These are phyloP conservation scores for Arthrobotrys conoides DNA, from an alignment of 2,329 filamentous ascomycete species.

Conservation along the genomic window DNA sequence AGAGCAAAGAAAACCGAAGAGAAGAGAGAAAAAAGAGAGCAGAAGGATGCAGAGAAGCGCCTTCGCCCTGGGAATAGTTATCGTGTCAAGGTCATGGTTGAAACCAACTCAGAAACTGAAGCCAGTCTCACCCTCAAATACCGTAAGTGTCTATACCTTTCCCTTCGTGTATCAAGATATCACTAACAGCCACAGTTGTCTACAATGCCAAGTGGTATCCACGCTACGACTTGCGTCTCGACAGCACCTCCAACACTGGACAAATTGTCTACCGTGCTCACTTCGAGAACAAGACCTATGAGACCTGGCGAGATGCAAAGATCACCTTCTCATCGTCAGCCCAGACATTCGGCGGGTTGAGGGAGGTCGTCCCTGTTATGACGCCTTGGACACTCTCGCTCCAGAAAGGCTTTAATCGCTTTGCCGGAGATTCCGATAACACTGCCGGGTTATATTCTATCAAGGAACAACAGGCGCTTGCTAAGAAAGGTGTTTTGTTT, in stretches of 20 bases:
- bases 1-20: constrained; percentile 64
- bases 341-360: constrained; percentile 72
- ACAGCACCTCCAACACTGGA: constrained; percentile 65
- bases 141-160: constrained; percentile 25
- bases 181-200: constrained; percentile 68
- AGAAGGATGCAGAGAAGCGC: constrained; percentile 61
- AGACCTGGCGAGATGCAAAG: constrained; percentile 75
- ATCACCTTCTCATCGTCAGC: constrained; percentile 76
- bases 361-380: constrained; percentile 72
- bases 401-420: constrained; percentile 62
- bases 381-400: constrained; percentile 74
- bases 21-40: constrained; percentile 64
- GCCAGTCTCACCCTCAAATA: constrained; percentile 57
- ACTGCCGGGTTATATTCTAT: constrained; percentile 55
- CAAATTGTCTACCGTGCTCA: constrained; percentile 75
- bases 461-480: constrained; percentile 48
- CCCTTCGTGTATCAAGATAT: background rate
- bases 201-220: constrained; percentile 74
- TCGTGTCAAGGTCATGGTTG: constrained; percentile 57
- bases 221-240: constrained; percentile 74
- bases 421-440: constrained; percentile 11
- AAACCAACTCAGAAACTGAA: constrained; percentile 46
- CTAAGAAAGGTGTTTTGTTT: constrained; percentile 40
- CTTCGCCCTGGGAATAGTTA: constrained; percentile 54
- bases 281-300: constrained; percentile 75